Evolutionary conservation across 352 stramenopile genomes (phyloP).

Genomic region (Pythium myriotylum): DNA sequence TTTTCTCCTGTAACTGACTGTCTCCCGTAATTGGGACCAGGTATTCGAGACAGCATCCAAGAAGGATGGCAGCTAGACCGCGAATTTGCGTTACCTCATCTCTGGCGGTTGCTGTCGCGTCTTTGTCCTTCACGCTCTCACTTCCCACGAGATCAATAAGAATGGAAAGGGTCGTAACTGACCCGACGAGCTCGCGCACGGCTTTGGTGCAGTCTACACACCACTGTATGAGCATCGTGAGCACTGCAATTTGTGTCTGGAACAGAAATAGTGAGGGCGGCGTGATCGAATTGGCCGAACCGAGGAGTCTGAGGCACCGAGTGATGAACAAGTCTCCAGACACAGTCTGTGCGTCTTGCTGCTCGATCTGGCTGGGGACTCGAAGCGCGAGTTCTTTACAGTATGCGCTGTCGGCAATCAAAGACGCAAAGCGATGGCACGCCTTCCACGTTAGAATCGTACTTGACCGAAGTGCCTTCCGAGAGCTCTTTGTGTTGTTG

Average conservation of each 20-base stretch:
- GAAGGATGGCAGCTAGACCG: constrained; percentile 51
- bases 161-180: constrained; percentile 59
- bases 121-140: neutral
- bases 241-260: constrained; percentile 51
- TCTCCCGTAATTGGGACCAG: constrained; percentile 20
- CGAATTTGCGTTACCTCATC: constrained; percentile 38
- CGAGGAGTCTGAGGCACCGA: constrained; percentile 53
- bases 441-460: constrained; percentile 65
- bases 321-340: constrained; percentile 63
- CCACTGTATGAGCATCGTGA: constrained; percentile 64
- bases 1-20: neutral
- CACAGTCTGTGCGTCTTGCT: constrained; percentile 49
- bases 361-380: constrained; percentile 52
- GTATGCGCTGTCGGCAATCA: constrained; percentile 54
- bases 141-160: constrained; percentile 35
- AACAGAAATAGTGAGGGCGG: constrained; percentile 37
- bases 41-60: constrained; percentile 65
- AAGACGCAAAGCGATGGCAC: constrained; percentile 49
- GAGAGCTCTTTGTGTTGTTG: constrained; percentile 17
- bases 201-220: constrained; percentile 59
- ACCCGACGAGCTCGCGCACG: constrained; percentile 58
- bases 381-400: constrained; percentile 75
- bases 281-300: constrained; percentile 2
- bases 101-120: neutral
- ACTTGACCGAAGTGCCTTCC: constrained; percentile 8